Conservation (phyloP, 768 basidiomycete species). For the Boletus coccyginus region DNA sequence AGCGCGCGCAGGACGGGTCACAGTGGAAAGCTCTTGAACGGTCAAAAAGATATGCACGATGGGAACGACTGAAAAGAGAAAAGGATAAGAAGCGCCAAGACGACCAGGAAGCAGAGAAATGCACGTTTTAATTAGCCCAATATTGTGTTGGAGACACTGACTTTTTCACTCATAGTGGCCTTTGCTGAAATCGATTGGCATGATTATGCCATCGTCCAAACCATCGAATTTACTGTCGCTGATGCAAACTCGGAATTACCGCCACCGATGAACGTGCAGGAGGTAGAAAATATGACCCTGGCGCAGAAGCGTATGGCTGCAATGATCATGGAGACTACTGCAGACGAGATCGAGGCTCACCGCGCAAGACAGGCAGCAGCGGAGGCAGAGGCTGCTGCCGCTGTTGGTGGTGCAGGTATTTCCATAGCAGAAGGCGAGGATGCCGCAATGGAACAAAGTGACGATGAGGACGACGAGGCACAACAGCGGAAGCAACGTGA, state of each 20-base stretch:
- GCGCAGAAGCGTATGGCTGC: constrained; percentile 98
- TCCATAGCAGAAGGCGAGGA: constrained; percentile 48
- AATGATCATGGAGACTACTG: constrained; percentile 96
- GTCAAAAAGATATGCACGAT: constrained; percentile 77
- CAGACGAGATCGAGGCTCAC: constrained; percentile 80
- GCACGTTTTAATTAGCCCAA: constrained; percentile 42
- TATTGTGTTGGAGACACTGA: neutral
- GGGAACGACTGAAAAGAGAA: constrained; percentile 82
- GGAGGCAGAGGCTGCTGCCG: constrained; percentile 79
- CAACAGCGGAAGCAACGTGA: constrained; percentile 56
- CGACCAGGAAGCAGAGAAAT: constrained; percentile 88
- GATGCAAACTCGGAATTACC: constrained; percentile 91
- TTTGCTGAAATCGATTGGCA: constrained; percentile 99
- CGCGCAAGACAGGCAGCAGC: constrained; percentile 80
- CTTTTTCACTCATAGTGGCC: constrained; percentile 52
- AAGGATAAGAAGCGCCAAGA: constrained; percentile 84
- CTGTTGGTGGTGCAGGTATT: constrained; percentile 63
- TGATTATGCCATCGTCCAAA: constrained; percentile 97
- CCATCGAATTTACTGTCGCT: constrained; percentile 93
- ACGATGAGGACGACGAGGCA: constrained; percentile 74
- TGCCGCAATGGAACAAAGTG: constrained; percentile 77
- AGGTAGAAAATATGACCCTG: constrained; percentile 94
- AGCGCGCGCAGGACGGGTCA: constrained; percentile 58
- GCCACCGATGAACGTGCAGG: constrained; percentile 93
- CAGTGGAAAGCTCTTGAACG: constrained; percentile 79